Evolutionary conservation across 495 filamentous ascomycete species (phyloP), one percentile per base, ranked within the genome.

Genomic region (Cercophora samala): DNA sequence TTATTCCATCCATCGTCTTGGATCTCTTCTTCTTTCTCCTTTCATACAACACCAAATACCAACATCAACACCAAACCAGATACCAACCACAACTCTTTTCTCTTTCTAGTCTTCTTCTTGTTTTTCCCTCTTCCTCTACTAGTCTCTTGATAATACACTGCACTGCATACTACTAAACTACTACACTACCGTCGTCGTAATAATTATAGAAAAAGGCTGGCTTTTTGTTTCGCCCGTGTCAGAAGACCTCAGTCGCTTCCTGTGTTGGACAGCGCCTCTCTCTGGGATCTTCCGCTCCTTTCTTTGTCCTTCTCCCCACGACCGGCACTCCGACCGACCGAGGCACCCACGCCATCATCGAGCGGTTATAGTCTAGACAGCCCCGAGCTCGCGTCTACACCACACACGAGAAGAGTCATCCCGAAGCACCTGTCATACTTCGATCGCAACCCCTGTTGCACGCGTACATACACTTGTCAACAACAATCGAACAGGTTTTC

Each of bases 221-320:
- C 60, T 62, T 62, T 62, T 62, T 62, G 60, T 62, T 62, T 37
- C 60, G 60, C 32, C 60, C 60, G 60, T 37, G 60, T 62, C 60
- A 62, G 60, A 46, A 25, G 60, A 62, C 60, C 60, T 37, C 60
- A 29, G 1, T 32, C 60, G n/a, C 26, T 23, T 29, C 60, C 60
- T 29, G 5, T 46, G 25, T 29, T 42, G 60, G 60, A 5, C 24
- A 62, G 29, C 29, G 60, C 25, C 60, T 42, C 21, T 29, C 17
- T 24, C 25, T 22, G 19, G 26, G 32, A 19, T 21, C 29, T 19
- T 62, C 29, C 60, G 26, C 26, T 62, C 60, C 60, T 62, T 62
- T 62, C 25, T 62, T 46, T 46, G 37, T 46, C 37, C 37, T 18
- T 46, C 60, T 42, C 29, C 26, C 19, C 4, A 62, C 60, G 2